Evolutionary conservation across 2,329 filamentous ascomycete genomes (phyloP), one percentile per base, ranked within the genome.

Genomic region (Aotearoamyces nothofagi): DNA sequence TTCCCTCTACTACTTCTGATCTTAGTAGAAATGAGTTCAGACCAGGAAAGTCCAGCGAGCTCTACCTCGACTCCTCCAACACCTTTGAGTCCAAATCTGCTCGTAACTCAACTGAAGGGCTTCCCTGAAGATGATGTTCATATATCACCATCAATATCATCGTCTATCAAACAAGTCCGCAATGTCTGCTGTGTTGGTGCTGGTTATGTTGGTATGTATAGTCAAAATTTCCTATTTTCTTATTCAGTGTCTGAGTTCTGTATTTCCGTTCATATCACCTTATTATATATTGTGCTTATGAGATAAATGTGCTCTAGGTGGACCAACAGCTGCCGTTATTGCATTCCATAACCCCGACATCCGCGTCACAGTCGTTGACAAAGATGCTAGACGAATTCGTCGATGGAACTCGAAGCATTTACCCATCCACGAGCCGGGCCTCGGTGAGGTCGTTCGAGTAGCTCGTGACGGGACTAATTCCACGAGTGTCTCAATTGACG

Each of bases 181-280:
- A n/a, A n/a, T n/a, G n/a, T 80, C 32, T 78, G 75, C 52, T 78
- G 73, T 45, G 71, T 80, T 37, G 76, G 76, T 26, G 76, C 76
- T 38, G 76, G 76, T 40, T 80, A 80, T 46, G 72, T 80, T 36
- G 74, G 70, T 78, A 58, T 45, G 69, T 33, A 26, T 16, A 39
- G 37, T 31, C 17, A 30, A 32, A 15, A 13, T 24, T 26, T 24
- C 41, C 14, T 12, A 9, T 14, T 12, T 15, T 8, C 29, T n/a
- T n/a, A n/a, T n/a, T n/a, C n/a, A n/a, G n/a, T n/a, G n/a, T n/a
- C n/a, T n/a, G n/a, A n/a, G n/a, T n/a, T n/a, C n/a, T n/a, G n/a
- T n/a, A n/a, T n/a, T n/a, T n/a, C n/a, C n/a, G n/a, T n/a, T n/a
- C n/a, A n/a, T n/a, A n/a, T n/a, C n/a, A n/a, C n/a, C n/a, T n/a